Evolutionary conservation across 1,284 basidiomycete species (phyloP).

Genomic region (Kalmanozyma brasiliensis): DNA sequence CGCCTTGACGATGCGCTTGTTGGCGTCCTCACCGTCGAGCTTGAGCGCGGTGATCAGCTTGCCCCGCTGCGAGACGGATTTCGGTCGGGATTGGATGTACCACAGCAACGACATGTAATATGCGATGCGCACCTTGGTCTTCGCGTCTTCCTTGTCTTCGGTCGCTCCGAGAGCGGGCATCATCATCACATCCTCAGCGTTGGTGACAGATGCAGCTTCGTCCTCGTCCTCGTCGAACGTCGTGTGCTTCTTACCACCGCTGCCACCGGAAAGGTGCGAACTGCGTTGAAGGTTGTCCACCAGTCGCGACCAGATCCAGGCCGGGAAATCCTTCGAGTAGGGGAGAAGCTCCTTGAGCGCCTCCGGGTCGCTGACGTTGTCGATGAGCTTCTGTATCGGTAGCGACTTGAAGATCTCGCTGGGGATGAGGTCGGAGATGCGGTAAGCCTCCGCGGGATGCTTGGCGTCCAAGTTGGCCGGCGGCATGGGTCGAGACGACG

Average conservation of each 20-base stretch:
- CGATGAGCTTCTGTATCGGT: conserved; percentile 47
- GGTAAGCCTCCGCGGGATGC: conserved; percentile 60
- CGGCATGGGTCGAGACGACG: conserved; percentile 58
- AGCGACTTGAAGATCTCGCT: conserved; percentile 44
- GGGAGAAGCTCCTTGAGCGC: conserved; percentile 37
- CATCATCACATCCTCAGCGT: conserved; percentile 26
- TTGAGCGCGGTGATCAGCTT: conserved; percentile 36
- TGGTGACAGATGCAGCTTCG: neutral
- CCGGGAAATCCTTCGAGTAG: conserved; percentile 39
- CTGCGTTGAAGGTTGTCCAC: conserved; percentile 46
- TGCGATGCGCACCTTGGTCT: conserved; percentile 43
- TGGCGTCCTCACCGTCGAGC: conserved; percentile 42
- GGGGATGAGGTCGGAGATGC: conserved; percentile 56
- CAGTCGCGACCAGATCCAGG: conserved; percentile 41
- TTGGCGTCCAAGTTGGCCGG: conserved; percentile 57
- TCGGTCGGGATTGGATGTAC: conserved; percentile 30
- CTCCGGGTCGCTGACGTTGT: conserved; percentile 26
- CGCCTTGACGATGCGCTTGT: conserved; percentile 38
- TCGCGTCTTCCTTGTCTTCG: conserved; percentile 46
- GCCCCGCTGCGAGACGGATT: conserved; percentile 33
- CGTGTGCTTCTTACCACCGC: conserved; percentile 28
- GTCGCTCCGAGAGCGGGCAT: conserved; percentile 49
- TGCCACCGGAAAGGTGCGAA: conserved; percentile 27
- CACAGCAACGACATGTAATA: conserved; percentile 49
- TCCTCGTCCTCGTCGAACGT: conserved; percentile 33